Conservation (phyloP, 164 flowering plant species). For the Stephania japonica region DNA sequence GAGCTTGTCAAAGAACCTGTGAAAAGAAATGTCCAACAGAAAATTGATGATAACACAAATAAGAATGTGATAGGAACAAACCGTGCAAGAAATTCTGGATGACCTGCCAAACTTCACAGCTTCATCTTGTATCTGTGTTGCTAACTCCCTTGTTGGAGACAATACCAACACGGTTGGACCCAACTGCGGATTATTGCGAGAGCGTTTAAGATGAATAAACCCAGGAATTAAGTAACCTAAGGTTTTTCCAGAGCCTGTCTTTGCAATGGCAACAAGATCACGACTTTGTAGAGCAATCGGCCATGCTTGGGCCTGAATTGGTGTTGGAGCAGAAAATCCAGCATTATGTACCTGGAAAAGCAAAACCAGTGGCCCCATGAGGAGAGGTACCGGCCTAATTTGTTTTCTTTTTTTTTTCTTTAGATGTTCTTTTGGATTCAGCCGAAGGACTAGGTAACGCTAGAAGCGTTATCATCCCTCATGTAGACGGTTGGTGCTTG, state of each 20-base stretch:
- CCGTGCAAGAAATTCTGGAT: constrained; percentile 77
- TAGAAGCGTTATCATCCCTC: constrained; percentile 69
- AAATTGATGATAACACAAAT: not conserved
- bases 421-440: constrained; percentile 15
- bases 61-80: constrained; percentile 20
- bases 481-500: constrained; percentile 47
- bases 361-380: constrained; percentile 41
- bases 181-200: constrained; percentile 45
- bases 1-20: not conserved
- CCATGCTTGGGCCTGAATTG: constrained; percentile 95
- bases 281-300: constrained; percentile 77
- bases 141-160: constrained; percentile 92
- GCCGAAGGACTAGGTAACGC: constrained; percentile 30
- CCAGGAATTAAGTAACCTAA: constrained; percentile 83
- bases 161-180: constrained; percentile 87
- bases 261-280: constrained; percentile 88
- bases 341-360: constrained; percentile 70
- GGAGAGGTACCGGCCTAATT: constrained; percentile 31
- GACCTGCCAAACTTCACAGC: constrained; percentile 80
- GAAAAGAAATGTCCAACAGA: not conserved
- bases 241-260: constrained; percentile 95
- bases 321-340: constrained; percentile 86
- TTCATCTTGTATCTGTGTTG: constrained; percentile 88
- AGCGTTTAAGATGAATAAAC: constrained; percentile 66
- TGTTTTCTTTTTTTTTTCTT: constrained; percentile 23